A percentile compares a stretch with the other conserved stretches of the same genome.
Conservation (phyloP, 2,329 filamentous ascomycete species). For the Cladosporium sp. region DNA sequence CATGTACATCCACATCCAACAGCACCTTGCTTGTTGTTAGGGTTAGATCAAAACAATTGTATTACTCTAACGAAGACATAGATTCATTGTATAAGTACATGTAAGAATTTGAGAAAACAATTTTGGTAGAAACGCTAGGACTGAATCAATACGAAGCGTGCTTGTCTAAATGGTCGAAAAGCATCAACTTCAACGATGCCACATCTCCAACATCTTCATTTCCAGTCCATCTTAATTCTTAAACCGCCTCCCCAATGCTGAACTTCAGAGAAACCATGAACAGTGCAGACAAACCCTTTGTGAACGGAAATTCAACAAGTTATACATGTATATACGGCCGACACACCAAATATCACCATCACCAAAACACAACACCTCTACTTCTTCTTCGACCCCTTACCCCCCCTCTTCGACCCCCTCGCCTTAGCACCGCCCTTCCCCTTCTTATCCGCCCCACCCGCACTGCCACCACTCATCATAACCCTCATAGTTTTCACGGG, state of each 20-base stretch:
- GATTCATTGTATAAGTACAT: too few relatives aligned
- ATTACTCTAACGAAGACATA: too few relatives aligned
- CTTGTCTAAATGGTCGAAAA: neutral
- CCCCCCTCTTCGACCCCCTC: slow-evolving; percentile 33
- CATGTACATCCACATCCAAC: too few relatives aligned
- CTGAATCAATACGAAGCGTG: neutral
- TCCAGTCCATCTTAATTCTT: neutral
- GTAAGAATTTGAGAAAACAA: too few relatives aligned
- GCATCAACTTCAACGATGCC: neutral
- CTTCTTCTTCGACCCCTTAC: slow-evolving; percentile 31
- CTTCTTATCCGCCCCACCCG: slow-evolving; percentile 39
- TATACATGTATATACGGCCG: neutral
- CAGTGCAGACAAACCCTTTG: neutral
- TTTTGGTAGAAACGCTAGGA: too few relatives aligned
- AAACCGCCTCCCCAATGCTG: neutral
- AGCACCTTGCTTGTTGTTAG: neutral
- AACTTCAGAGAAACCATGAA: neutral
- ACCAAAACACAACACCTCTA: neutral
- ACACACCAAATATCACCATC: neutral
- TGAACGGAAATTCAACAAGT: neutral
- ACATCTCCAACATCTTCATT: neutral
- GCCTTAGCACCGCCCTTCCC: slow-evolving; percentile 42
- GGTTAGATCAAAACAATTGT: neutral
- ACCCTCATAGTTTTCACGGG: slow-evolving; percentile 79
- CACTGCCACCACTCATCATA: slow-evolving; percentile 66